These are phyloP conservation scores for Dionaea muscipula DNA, from an alignment of 179 eudicot genomes.

Conservation along the genomic window DNA sequence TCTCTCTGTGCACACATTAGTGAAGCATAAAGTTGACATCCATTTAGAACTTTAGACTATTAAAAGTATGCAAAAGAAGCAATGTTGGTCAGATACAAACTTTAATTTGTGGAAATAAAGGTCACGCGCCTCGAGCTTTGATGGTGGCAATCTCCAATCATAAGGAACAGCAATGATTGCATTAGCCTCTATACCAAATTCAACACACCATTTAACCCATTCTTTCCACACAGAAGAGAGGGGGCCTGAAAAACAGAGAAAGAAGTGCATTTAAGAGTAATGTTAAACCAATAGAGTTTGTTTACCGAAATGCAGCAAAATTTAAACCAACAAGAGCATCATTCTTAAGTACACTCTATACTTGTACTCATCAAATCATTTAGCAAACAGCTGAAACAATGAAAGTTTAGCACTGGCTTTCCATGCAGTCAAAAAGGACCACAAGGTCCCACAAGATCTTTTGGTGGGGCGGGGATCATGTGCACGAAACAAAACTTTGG, in stretches of 20 bases:
- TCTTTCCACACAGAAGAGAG: conserved; percentile 98
- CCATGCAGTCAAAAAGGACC: too few relatives aligned
- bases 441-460: too few relatives aligned
- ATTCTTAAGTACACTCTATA: too few relatives aligned
- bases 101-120: conserved; percentile 91
- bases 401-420: too few relatives aligned
- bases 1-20: too few relatives aligned
- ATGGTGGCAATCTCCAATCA: conserved; percentile 95
- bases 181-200: conserved; percentile 92
- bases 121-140: conserved; percentile 95
- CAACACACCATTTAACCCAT: conserved; percentile 98
- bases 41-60: neutral
- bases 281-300: too few relatives aligned
- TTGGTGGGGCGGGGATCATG: too few relatives aligned
- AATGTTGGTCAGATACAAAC: conserved; percentile 28
- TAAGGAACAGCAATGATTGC: conserved; percentile 92
- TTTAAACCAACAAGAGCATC: too few relatives aligned
- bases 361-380: too few relatives aligned
- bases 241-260: conserved; percentile 50
- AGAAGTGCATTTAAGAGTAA: neutral
- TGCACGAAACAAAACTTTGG: neutral
- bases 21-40: too few relatives aligned
- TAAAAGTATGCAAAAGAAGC: conserved; percentile 3
- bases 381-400: too few relatives aligned
- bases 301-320: too few relatives aligned